These are phyloP conservation scores for Neocatenulostroma microsporum DNA, from an alignment of 2,329 filamentous ascomycete genomes.

Conservation along the genomic window DNA sequence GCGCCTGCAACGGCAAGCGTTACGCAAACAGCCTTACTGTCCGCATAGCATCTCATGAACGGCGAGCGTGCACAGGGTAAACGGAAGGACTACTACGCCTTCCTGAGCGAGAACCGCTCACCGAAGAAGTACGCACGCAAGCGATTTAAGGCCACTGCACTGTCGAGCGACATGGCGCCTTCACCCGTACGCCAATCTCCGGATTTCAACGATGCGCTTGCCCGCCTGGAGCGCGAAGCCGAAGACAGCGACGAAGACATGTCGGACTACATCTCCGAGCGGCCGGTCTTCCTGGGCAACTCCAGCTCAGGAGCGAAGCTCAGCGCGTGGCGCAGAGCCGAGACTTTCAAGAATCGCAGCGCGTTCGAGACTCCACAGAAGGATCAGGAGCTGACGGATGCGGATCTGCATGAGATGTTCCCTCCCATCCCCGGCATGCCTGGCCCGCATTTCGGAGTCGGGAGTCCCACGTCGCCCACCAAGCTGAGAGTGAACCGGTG, in stretches of 20 bases:
- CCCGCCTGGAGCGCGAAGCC: constrained; percentile 6
- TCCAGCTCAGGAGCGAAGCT: constrained; percentile 1
- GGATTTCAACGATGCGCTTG: background rate
- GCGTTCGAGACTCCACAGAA: background rate
- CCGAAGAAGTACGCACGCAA: too few relatives aligned
- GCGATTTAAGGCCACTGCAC: too few relatives aligned
- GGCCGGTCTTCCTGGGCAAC: too few relatives aligned
- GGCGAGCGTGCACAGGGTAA: too few relatives aligned
- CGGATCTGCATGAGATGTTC: constrained; percentile 1
- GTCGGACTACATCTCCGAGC: background rate
- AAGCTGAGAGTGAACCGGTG: constrained; percentile 8
- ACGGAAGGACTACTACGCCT: too few relatives aligned
- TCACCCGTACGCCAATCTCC: too few relatives aligned
- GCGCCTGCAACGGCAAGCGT: too few relatives aligned
- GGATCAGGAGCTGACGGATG: background rate
- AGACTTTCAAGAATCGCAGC: background rate
- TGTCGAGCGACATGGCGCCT: too few relatives aligned
- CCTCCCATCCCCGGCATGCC: background rate
- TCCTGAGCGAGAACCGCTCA: too few relatives aligned
- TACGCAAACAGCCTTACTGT: too few relatives aligned
- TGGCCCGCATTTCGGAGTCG: background rate
- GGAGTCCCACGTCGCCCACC: background rate
- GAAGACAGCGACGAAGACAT: constrained; percentile 1
- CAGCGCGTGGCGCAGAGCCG: constrained; percentile 2
- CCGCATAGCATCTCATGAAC: too few relatives aligned